Evolutionary conservation across 169 alveolate genomes (phyloP).

Genomic region (Neospora caninum): DNA sequence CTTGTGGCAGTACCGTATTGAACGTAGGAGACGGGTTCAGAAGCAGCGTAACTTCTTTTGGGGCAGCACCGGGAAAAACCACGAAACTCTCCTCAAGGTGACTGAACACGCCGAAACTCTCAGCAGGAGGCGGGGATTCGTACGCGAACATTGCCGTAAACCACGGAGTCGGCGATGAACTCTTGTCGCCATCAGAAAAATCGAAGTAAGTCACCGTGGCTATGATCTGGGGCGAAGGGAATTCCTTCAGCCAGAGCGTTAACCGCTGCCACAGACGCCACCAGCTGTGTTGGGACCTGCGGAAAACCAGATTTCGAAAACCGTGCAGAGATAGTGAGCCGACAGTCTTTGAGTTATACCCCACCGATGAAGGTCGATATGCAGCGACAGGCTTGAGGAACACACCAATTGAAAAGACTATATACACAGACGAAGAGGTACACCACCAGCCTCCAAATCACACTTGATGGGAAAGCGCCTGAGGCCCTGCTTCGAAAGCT

Average conservation of each 20-base stretch:
- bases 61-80: neutral
- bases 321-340: too few relatives aligned
- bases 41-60: neutral
- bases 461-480: too few relatives aligned
- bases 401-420: neutral
- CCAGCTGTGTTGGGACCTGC: neutral
- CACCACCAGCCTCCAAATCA: neutral
- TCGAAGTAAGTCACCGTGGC: conserved; percentile 21
- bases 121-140: neutral
- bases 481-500: too few relatives aligned
- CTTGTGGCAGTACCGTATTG: neutral
- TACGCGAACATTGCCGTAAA: neutral
- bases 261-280: neutral
- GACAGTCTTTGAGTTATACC: too few relatives aligned
- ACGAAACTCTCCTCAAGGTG: neutral
- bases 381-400: neutral
- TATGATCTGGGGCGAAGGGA: neutral
- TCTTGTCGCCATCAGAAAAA: neutral
- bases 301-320: neutral
- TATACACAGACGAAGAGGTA: neutral
- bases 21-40: neutral
- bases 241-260: neutral
- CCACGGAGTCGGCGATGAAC: neutral
- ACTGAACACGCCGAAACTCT: neutral
- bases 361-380: neutral